phyloP scores from a whole-genome alignment of 768 basidiomycete species.

The Hemileccinum impolitum region DNA sequence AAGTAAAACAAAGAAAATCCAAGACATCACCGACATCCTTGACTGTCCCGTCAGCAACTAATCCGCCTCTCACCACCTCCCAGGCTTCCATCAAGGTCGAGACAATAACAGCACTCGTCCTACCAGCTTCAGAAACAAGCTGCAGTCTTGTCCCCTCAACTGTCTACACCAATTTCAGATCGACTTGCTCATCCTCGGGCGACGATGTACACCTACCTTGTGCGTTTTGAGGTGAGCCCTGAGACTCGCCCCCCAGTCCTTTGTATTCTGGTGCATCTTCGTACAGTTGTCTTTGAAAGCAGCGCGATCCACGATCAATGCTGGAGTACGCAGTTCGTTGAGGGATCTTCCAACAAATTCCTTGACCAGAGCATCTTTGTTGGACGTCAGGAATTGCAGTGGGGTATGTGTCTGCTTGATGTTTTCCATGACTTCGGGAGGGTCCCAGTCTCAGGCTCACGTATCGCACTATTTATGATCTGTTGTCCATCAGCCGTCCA shows the following conservation, averaged over 20 bases:
- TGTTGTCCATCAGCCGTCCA: background rate
- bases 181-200: background rate
- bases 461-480: conserved; percentile 2
- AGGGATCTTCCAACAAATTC: conserved; percentile 59
- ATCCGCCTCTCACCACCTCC: conserved; percentile 61
- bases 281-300: conserved; percentile 72
- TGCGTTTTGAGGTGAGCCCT: conserved; percentile 85
- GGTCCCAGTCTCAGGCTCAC: background rate
- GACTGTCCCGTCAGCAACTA: conserved; percentile 68
- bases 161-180: conserved; percentile 44
- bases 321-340: conserved; percentile 66
- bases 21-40: conserved; percentile 61
- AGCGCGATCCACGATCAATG: conserved; percentile 71
- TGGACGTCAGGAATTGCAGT: conserved; percentile 37
- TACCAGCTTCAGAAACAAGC: conserved; percentile 50
- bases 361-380: conserved; percentile 47
- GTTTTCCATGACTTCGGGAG: conserved; percentile 16
- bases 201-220: conserved; percentile 45
- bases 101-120: conserved; percentile 63
- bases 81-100: conserved; percentile 86
- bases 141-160: conserved; percentile 72
- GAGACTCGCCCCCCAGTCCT: conserved; percentile 66
- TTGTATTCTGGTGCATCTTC: conserved; percentile 64
- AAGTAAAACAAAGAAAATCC: background rate
- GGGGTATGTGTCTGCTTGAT: conserved; percentile 47